Evolutionary conservation across 345 rosid species (phyloP), one percentile per base, ranked within the genome.

Genomic region (Rhodamnia rubescens): DNA sequence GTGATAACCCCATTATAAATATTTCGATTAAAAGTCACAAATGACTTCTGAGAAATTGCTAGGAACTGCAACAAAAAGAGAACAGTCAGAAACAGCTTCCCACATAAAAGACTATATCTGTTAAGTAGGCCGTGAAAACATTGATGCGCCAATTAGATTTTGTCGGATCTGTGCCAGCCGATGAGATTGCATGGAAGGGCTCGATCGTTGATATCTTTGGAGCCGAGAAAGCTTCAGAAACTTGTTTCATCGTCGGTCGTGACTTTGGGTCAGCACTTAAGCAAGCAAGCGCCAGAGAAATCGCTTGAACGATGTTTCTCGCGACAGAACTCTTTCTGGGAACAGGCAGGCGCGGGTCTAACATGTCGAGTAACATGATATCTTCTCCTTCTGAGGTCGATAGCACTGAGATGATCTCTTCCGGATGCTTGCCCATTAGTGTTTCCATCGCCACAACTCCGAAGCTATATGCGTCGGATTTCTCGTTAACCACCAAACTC

Each of bases 381-480:
- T 27, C 24, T 26, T 84, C 56, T 61, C 10, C 27, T 27, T 42
- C n/a, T 69, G 47, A 69, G 32, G 85, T 47, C 9, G n/a, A 59
- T 27, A 86, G 32, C 53, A 58, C 50, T 5, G 53, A 44, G 11
- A 90, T 86, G 18, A 90, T 88, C 53, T 86, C 88, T 0, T 57
- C 86, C 10, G 86, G 86, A 83, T 88, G 90, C 36, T 74, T 55
- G 27, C 91, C 87, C 88, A 88, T 85, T 4, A 88, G 27, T 27
- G 84, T 56, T 81, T 86, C 91, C 15, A 89, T 81, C 2, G 74
- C 51, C 47, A 88, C 82, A 2, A 89, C 88, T 24, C 90, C 86
- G 8, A 88, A 88, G 74, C 90, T 86, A 55, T 85, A 88, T 3
- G 85, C 84, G 47, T 88, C 90, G 6, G 85, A 83, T 69, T 89